Evolutionary conservation across 805 yeast genomes (phyloP), one percentile per base, ranked within the genome.

Genomic region (Candida stauntonica): DNA sequence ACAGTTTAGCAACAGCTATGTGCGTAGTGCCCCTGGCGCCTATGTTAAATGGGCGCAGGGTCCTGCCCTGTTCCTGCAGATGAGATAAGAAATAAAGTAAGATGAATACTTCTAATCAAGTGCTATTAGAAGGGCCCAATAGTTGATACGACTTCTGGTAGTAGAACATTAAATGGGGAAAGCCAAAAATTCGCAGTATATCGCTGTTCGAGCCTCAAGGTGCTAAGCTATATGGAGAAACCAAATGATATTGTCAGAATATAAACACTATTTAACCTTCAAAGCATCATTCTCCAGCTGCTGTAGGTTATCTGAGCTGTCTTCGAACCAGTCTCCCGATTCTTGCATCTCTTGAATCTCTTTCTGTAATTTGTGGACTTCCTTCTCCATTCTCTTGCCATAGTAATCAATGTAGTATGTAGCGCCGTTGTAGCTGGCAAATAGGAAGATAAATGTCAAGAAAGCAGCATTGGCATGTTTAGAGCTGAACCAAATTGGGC

Each of bases 371-470:
- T 76, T 75, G 18, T 67, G 62, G 17, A 91, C 88, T 58, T 93
- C 96, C 52, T 82, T 86, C 54, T 88, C 95, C 54, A 88, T 80
- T 47, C 89, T 75, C 57, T 80, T 83, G 16, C 98, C 98, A 62
- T 88, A 93, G 35, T 82, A 81, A 53, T 91, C 98, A 40, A 93
- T 72, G 59, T 91, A 91, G 58, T 86, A 91, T 1, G 95, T 86
- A 3, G 98, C 99, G 20, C 99, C 99, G 49, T 93, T 89, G 58
- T 82, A 87, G 29, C 88, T 70, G 2, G 98, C 94, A 58, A 77
- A 72, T 32, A 79, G 59, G 50, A 89, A 88, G n/a, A 91, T 86
- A 35, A 73, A 69, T 2, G 76, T 62, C 46, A 91, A 70, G 54
- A 88, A 89, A 1, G 69, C 47, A 1, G 81, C 75, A 18, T 93